Base-by-base conservation (phyloP, 768 basidiomycete species). In the Amanita inopinata region DNA sequence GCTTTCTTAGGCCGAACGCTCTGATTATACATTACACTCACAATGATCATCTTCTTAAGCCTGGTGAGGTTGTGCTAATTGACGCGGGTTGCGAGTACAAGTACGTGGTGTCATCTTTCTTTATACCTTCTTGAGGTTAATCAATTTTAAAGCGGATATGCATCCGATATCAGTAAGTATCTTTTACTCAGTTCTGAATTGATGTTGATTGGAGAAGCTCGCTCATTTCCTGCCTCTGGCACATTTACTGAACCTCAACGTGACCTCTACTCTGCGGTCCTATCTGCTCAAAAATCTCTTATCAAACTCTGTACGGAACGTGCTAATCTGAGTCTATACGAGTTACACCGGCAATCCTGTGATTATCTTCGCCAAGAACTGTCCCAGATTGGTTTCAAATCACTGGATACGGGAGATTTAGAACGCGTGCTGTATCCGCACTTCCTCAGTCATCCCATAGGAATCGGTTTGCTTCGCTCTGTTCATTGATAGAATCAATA, bases 71-170 rank as follows among this genome's bases (percentile, higher is more conserved):
- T 51, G 67, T 96, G 11, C 70, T 96, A 9, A 76, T 97, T 40
- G 92, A 97, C 49, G 92, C 91, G 1, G 92, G 89, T 33, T 92
- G 91, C 54, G 91, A 94, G 70, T 86, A 78, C 64, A 84, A 89
- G 88, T 89, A 40, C 42, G 75, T 56, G 31, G 32, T 46, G 48
- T 30, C 17, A 20, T 36, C 19, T 7, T 27, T 41, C 33, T 20
- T 15, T 33, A 19, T 23, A 47, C 34, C 38, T 50, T 15, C 19
- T 22, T 45, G 25, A 23, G 42, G 14, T 33, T 25, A 33, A 47
- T 44, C 10, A 38, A 5, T 12, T 3, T 22, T 19, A 5, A 51
- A 89, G 87, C 47, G 89, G 89, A 27, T 97, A 97, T 54, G 89
- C 91, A 5, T 90, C 89, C 34, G 94, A 98, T 57, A 93, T 97